Evolutionary conservation across 2,329 filamentous ascomycete species (phyloP), one percentile per base, ranked within the genome.

Genomic region (Diaporthe ampelina): DNA sequence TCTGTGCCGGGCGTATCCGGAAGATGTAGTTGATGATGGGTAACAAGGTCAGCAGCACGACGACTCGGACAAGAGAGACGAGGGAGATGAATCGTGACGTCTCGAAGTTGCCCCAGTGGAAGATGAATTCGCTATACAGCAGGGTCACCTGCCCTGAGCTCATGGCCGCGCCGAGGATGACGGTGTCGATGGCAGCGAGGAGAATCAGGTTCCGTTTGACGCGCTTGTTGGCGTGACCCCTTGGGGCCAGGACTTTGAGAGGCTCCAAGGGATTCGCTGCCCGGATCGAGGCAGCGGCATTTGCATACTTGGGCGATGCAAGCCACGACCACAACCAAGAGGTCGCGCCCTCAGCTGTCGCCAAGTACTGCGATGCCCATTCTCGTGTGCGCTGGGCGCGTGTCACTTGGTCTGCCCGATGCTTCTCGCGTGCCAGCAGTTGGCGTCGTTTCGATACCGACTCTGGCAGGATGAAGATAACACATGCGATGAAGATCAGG

Each of bases 131-230:
- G 32, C 91, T 91, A 83, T 98, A 99, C 72, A 98, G 90, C 72
- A 98, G 88, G 26, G 97, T 88, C 48, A 98, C 92, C n/a, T 92
- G 91, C 76, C 94, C 91, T 0, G 92, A 90, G 63, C 95, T 94
- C 88, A 98, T 94, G 10, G 93, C 92, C 0, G 95, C 90, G 29
- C 94, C 93, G 76, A 98, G 93, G 77, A 97, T 90, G 76, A 94
- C 91, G 35, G 93, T 94, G 80, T 98, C 97, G 72, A 95, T 92
- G 8, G 91, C 86, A 2, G 95, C 94, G 11, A 99, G 88, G 0
- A 96, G 84, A 4, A 97, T 81, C n/a, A 99, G 86, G 80, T 99
- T 99, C 71, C 92, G 88, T 21, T 95, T 92, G 40, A 98, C 84
- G 0, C 88, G 85, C 77, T 79, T 88, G 85, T 80, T 91, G 3